Base-by-base conservation (phyloP, 2,329 filamentous ascomycete species). In the Colletotrichum sp. region DNA sequence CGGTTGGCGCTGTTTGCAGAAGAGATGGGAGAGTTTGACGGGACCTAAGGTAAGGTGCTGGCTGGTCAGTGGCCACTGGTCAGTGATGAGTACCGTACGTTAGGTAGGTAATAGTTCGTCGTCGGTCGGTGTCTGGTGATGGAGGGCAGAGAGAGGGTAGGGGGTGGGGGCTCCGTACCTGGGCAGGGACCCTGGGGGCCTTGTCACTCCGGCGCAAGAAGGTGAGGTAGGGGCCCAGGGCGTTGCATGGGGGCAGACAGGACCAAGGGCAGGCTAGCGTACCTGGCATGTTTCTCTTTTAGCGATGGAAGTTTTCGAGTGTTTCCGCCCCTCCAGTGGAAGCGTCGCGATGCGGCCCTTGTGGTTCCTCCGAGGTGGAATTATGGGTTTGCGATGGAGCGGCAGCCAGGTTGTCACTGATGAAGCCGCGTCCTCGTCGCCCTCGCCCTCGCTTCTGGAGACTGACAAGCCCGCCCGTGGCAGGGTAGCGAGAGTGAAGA, bases 231-330 rank as follows among this genome's bases (percentile, higher is more conserved):
- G 28, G 61, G 26, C 38, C 48, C 24, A 61, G 61, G 59, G 43
- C 16, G 38, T 56, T 68, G 63, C 56, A 67, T 59, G 69, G 70
- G 43, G 64, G 9, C 48, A 18, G 59, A 16, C 52, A 66, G 69
- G 70, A 32, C 61, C 38, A 32, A 68, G 56, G 56, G 30, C 56
- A 26, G 58, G 48, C 69, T 63, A 75, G 69, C 73, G 70, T 69
- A 64, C 30, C 63, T 69, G 48, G 43, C 61, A 59, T 59, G 73
- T 75, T 75, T 75, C 73, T 75, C 43, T 61, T 73, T 75, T 73
- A 73, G 69, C 73, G 70, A 75, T 75, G 58, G 73, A 73, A 73
- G 73, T 55, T 64, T 75, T 73, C 43, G 62, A 75, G 34, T 75
- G 69, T 73, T 75, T 73, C 73, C 69, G 63, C 73, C 73, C 73